These are phyloP conservation scores for Vitis hybrid DNA, from an alignment of 177 flowering plant species.

Conservation along the genomic window DNA sequence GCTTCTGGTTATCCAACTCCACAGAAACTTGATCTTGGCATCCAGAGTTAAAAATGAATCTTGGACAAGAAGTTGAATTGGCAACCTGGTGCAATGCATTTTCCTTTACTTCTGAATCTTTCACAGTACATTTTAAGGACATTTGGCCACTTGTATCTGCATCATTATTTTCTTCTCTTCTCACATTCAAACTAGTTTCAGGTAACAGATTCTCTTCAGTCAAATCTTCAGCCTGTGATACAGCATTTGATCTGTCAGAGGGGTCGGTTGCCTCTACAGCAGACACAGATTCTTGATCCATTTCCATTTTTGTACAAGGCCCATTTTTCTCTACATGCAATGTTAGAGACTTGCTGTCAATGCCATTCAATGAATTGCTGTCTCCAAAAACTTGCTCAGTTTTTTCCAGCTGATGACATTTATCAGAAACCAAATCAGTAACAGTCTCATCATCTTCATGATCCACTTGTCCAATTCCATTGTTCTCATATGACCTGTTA, in stretches of 20 bases:
- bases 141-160: slow-evolving; percentile 13
- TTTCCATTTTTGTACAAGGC: too few relatives aligned
- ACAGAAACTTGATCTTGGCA: slow-evolving; percentile 14
- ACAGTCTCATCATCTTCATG: slow-evolving; percentile 14
- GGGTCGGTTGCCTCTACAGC: neutral
- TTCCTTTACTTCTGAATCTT: slow-evolving; percentile 16
- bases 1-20: slow-evolving; percentile 19
- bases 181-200: slow-evolving; percentile 10
- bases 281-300: neutral
- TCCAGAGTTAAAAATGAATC: slow-evolving; percentile 18
- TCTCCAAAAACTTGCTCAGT: slow-evolving; percentile 17
- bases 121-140: neutral
- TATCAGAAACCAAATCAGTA: slow-evolving; percentile 14
- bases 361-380: slow-evolving; percentile 8
- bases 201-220: slow-evolving; percentile 5
- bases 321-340: slow-evolving; percentile 7
- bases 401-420: slow-evolving; percentile 6
- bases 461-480: slow-evolving; percentile 13
- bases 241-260: neutral
- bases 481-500: slow-evolving; percentile 17
- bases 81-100: slow-evolving; percentile 7
- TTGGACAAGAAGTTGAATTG: slow-evolving; percentile 17
- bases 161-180: slow-evolving; percentile 2
- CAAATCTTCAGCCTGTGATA: neutral
- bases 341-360: slow-evolving; percentile 10